Evolutionary conservation across 805 yeast species (phyloP).

Genomic region (Kregervanrija pseudodelftensis): DNA sequence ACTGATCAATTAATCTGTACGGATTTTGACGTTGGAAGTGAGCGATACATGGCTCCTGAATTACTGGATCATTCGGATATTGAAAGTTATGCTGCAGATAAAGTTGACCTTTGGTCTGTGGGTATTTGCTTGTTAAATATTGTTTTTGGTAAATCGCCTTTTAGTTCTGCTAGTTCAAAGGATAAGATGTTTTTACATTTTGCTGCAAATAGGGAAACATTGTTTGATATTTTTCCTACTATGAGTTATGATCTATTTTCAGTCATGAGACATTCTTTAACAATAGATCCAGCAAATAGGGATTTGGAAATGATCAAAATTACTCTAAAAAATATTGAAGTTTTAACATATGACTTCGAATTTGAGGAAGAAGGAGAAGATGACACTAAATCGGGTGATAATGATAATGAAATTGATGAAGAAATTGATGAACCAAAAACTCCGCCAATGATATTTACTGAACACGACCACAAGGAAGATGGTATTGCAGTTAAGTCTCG

Average conservation of each 20-base stretch:
- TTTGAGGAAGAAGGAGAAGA: constrained; percentile 24
- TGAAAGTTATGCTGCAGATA: constrained; percentile 65
- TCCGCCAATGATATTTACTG: not conserved
- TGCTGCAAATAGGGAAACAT: constrained; percentile 79
- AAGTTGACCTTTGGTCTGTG: constrained; percentile 84
- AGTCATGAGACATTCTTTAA: constrained; percentile 69
- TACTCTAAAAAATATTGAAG: constrained; percentile 53
- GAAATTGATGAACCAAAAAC: not conserved
- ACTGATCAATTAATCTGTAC: constrained; percentile 45
- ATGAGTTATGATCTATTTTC: constrained; percentile 82
- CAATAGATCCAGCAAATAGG: constrained; percentile 84
- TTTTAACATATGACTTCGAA: constrained; percentile 82
- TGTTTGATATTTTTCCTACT: constrained; percentile 85
- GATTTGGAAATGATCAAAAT: constrained; percentile 51
- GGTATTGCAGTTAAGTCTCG: not conserved
- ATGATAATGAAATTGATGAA: not conserved
- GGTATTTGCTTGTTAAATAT: constrained; percentile 79
- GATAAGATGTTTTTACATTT: constrained; percentile 82
- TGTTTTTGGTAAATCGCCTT: constrained; percentile 86
- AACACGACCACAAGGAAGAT: not conserved
- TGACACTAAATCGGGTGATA: constrained; percentile 1
- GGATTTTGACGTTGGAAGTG: constrained; percentile 84
- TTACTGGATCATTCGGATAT: constrained; percentile 52
- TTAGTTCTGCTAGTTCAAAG: constrained; percentile 63
- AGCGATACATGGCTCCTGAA: constrained; percentile 94